Evolutionary conservation across 805 yeast genomes (phyloP), one percentile per base, ranked within the genome.

Genomic region (Myxozyma monticola): DNA sequence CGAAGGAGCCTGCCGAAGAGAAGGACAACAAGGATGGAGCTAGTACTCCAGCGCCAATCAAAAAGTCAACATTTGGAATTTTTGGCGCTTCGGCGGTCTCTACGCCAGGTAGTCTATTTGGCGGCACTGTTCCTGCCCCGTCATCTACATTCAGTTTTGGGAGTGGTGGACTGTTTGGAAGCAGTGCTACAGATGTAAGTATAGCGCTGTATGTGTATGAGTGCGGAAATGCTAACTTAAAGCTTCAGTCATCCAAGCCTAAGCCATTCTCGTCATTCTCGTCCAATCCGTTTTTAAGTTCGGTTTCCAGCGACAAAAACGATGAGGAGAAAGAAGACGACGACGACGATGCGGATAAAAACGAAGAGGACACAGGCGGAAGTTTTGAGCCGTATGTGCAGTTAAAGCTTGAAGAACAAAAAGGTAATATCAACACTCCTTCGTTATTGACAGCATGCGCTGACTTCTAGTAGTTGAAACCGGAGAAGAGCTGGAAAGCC

Each of bases 401-500:
- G 37, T 65, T 68, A 4, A 44, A 48, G 7, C 54, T 70, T 17
- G 65, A 61, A 47, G 62, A 62, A 46, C 60, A 67, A 42, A 60
- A 60, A 18, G 51, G 49, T 25, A 41, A 12, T 37, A n/a, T n/a
- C n/a, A n/a, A n/a, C n/a, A n/a, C n/a, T n/a, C n/a, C n/a, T n/a
- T n/a, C 14, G 1, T 15, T 12, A 14, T 33, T 4, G 25, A 9
- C 12, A 15, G 14, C 10, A 8, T 6, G 21, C 5, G 1, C 2
- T 24, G 36, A 21, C 24, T 80, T 76, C 62, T 76, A 75, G 61
- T 76, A 56, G 82, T 86, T 6, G 85, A 80, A 50, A 88, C 98
- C 0, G 99, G 98, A 1, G 99, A 93, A 67, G 99, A 93, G 67
- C 75, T 80, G 48, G 99, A 93, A 65, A 73, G 73, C 29, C 78